These are phyloP conservation scores for Aquilaria yunnanensis DNA, from an alignment of 345 rosid genomes.

Conservation along the genomic window DNA sequence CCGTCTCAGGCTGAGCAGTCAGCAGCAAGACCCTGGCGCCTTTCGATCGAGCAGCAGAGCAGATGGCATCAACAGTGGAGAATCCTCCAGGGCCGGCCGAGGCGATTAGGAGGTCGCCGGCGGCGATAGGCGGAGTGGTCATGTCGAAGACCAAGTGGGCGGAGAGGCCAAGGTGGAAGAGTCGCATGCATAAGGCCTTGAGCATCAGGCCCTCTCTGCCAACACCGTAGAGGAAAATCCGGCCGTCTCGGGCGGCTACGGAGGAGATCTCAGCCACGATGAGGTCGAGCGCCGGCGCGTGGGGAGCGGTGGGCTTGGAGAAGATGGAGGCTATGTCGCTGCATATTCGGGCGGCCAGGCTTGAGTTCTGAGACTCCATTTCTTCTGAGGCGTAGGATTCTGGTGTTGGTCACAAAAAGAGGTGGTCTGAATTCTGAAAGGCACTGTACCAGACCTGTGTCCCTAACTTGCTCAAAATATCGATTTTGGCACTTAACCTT, in stretches of 20 bases:
- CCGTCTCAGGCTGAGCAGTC: constrained; percentile 66
- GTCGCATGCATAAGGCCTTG: constrained; percentile 80
- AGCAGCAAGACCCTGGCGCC: constrained; percentile 60
- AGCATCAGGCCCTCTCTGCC: constrained; percentile 92
- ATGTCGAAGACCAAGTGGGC: constrained; percentile 73
- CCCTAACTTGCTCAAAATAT: too few relatives aligned
- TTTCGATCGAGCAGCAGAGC: constrained; percentile 48
- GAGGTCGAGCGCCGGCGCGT: constrained; percentile 47
- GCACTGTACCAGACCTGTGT: too few relatives aligned
- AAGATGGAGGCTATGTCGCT: constrained; percentile 56
- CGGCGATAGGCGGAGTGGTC: constrained; percentile 72
- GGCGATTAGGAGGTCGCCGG: constrained; percentile 62
- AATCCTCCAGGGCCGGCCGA: constrained; percentile 85
- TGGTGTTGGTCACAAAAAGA: too few relatives aligned
- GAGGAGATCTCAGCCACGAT: constrained; percentile 43
- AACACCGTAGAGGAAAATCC: constrained; percentile 74
- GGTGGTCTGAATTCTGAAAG: too few relatives aligned
- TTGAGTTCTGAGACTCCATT: constrained; percentile 1
- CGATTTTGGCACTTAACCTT: too few relatives aligned
- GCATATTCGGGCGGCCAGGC: constrained; percentile 57
- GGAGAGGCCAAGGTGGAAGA: constrained; percentile 72
- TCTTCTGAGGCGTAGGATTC: too few relatives aligned
- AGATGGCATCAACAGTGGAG: constrained; percentile 81
- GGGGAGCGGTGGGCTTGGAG: constrained; percentile 34
- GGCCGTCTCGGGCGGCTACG: constrained; percentile 35